phyloP scores from a whole-genome alignment of 2,329 filamentous ascomycete species.

The Westerdykella sp. region DNA sequence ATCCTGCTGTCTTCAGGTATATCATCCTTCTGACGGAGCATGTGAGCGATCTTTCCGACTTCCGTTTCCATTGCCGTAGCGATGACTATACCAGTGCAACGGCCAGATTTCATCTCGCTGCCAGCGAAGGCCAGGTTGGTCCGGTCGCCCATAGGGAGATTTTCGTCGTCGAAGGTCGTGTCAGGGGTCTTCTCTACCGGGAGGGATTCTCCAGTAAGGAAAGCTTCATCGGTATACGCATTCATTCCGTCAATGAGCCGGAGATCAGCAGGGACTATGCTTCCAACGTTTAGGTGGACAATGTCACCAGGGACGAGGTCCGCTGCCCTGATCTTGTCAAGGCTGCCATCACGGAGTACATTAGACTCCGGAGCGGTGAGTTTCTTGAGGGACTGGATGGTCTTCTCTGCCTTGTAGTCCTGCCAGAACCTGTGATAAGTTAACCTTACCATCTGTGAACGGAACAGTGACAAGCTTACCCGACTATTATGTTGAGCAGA shows the following conservation, averaged over 20 bases:
- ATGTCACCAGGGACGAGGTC: slow-evolving; percentile 38
- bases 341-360: slow-evolving; percentile 32
- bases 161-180: slow-evolving; percentile 47
- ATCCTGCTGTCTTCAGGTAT: slow-evolving; percentile 44
- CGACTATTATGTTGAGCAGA: slow-evolving; percentile 61
- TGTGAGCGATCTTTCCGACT: slow-evolving; percentile 66
- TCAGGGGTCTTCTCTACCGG: slow-evolving; percentile 59
- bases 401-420: slow-evolving; percentile 44
- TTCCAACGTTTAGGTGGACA: slow-evolving; percentile 44
- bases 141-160: slow-evolving; percentile 57
- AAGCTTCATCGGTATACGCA: slow-evolving; percentile 67
- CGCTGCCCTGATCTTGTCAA: slow-evolving; percentile 32
- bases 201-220: slow-evolving; percentile 67
- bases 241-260: slow-evolving; percentile 62
- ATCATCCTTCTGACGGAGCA: slow-evolving; percentile 58
- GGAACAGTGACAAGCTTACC: slow-evolving; percentile 39
- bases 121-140: slow-evolving; percentile 66
- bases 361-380: slow-evolving; percentile 36
- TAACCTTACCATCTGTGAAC: slow-evolving; percentile 1
- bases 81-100: slow-evolving; percentile 62
- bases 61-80: slow-evolving; percentile 69
- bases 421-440: slow-evolving; percentile 40
- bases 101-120: slow-evolving; percentile 65
- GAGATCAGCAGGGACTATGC: slow-evolving; percentile 62
- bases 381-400: slow-evolving; percentile 37